Base-by-base conservation (phyloP, 1,139 yeast genomes). In the Ogataea hybrid region DNA sequence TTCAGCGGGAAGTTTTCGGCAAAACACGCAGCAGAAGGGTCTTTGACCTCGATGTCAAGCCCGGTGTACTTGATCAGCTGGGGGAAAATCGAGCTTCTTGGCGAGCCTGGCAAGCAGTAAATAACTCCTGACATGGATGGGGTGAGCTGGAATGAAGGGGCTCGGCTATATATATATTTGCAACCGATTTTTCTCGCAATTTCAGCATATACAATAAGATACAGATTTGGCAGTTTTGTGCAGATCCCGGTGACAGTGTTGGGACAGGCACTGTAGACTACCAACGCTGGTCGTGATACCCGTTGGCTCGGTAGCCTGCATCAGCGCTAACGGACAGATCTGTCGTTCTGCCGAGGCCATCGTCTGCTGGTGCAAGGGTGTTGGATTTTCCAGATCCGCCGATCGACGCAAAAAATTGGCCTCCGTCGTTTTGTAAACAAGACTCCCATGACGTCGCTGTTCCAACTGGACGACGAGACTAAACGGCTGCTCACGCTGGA, bases 401-500 rank as follows among this genome's bases (percentile, higher is more conserved):
- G 30, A 35, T 37, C 34, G 37, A 35, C 37, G 25, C 23, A 12
- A 12, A 12, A 15, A 11, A 4, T 17, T 3, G 18, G 3, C 18
- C 18, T 3, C 18, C 5, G 18, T 5, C 18, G 18, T 17, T 17
- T 17, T 17, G 14, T 32, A 32, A 29, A 29, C 32, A 29, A 29
- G 32, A 18, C 32, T 15, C 5, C n/a, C n/a, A 58, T 75, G 75
- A 28, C 78, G 63, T 43, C 55, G 9, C 34, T 51, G 17, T 47
- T 50, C 33, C 48, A 52, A 11, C 73, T 89, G 47, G 96, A 88
- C 58, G 87, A 84, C 28, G 76, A 79, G 48, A 82, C 88, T 51
- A 74, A 82, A 58, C 69, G 72, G 53, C 72, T 87, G 46, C 75
- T 90, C 41, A 77, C 77, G 25, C 67, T 82, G 33, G 90, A 85